Evolutionary conservation across 1,284 basidiomycete species (phyloP), one percentile per base, ranked within the genome.

Genomic region (Clitocybe nebularis): DNA sequence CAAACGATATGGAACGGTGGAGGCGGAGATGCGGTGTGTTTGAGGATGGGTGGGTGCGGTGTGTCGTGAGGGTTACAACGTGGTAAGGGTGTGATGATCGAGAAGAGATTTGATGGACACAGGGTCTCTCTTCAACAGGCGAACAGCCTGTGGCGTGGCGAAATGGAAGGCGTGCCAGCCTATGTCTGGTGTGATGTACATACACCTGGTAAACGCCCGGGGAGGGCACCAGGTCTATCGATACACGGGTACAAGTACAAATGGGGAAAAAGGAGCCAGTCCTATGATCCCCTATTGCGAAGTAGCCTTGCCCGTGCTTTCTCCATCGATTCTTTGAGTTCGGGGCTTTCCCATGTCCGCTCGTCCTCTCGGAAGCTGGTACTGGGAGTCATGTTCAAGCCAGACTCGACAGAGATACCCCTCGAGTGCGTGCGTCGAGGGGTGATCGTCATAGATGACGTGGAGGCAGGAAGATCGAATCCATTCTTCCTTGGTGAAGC

Each of bases 301-400:
- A 14, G 29, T 11, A 32, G 11, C 28, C 63, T 61, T 35, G 69
- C 69, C 28, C 82, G 63, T 17, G 83, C 82, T 7, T 66, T 64
- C 58, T 76, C 74, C 83, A 85, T 85, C 16, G 70, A 74, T 60
- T 80, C 78, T 42, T 71, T 67, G 38, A 84, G 54, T 63, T 83
- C 80, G 3, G 74, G 67, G 53, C 76, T 83, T 57, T 77, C 64
- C 71, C 74, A 80, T 4, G 63, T 48, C 17, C 49, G 52, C 32
- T 69, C 64, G 39, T 79, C 66, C 43, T 66, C 68, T 33, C 45
- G 44, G n/a, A 38, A 50, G 30, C 54, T 53, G 25, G 40, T 36
- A 11, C 38, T 47, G 11, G 53, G 38, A 10, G 44, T 47, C 36
- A 45, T 17, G 19, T 20, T 45, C 36, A 28, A 11, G 13, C 26